Base-by-base conservation (phyloP, 257 asterid species). In the Cinchona pubescens region DNA sequence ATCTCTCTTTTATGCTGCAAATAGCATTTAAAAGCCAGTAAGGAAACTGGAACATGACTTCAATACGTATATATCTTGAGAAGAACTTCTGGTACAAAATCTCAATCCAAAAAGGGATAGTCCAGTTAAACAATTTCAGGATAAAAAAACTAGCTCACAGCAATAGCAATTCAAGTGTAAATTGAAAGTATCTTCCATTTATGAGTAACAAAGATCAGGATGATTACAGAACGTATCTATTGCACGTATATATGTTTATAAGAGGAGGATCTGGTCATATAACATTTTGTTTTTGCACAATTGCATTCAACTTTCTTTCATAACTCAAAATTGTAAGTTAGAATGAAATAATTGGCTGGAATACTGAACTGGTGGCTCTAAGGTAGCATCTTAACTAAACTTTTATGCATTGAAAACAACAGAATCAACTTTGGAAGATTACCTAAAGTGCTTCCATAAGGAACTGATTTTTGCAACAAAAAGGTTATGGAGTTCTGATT, bases 121-220 rank as follows among this genome's bases (percentile, higher is more conserved):
- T 59, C 64, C 64, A 59, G 18, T 25, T 59, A 59, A 58, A 58
- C 64, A 58, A 59, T 21, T 59, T 59, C 64, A n/a, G 29, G 25
- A 63, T 15, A 34, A 63, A 63, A 18, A 5, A 29, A 18, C 45
- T 63, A 63, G 21, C 2, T 42, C 25, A 18, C 14, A 63, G 46
- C 69, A 25, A 35, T 59, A 14, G 21, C n/a, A 71, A 70, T 19
- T 53, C 65, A 53, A 53, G 51, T 10, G 59, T 45, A 71, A 25
- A 27, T 3, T 27, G 35, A 13, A 10, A 48, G 35, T 69, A 7
- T 19, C 7, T 6, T 46, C 48, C 14, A 46, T 23, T 29, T 18
- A 69, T 9, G 27, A 5, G 73, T 14, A 45, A 46, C 18, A 15
- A 69, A 48, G 10, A 32, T 69, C 60, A 48, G 16, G 35, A 0